Evolutionary conservation across 495 filamentous ascomycete genomes (phyloP), one percentile per base, ranked within the genome.

Genomic region (Penicillium coffeae): DNA sequence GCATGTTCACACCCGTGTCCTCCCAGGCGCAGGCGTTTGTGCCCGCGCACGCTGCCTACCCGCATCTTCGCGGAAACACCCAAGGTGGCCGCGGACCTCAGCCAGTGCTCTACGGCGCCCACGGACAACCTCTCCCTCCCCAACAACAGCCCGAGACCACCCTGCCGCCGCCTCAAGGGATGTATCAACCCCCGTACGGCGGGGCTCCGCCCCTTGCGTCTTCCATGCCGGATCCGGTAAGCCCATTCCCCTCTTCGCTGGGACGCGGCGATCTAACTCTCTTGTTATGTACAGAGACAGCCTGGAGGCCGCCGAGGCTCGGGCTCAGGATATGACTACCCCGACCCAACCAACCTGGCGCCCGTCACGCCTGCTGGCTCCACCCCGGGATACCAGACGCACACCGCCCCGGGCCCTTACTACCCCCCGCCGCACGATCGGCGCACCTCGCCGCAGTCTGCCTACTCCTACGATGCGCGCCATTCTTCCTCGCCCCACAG

Each of bases 1-100:
- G 87, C 69, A 82, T 91, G 69, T 91, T 91, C 71, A 90, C 86
- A 3, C 87, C 87, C 0, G 87, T 91, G 19, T 89, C 85, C 7
- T 86, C 87, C 2, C 88, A 91, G 64, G 80, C 87, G 20, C 88
- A 90, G 64, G 88, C 87, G 8, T 90, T 91, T 61, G 87, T 90
- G 21, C 87, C 87, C 6, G 87, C 86, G 18, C 88, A 90, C 59
- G 79, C 85, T 16, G 82, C 79, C 41, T 86, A 84, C 50, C 82
- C 83, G 22, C 72, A 82, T 57, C 60, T 85, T 63, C 73, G 77
- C 39, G 76, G 77, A 52, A 63, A 65, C 42, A 74, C 68, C 47
- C 64, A 62, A 19, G 67, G 60, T 35, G 69, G 72, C 42, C 68
- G 70, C 47, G 68, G 71, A 36, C 49, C 67, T 64, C 65, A 64